Evolutionary conservation across 2,329 filamentous ascomycete species (phyloP).

Genomic region (Fusarium avenaceum): DNA sequence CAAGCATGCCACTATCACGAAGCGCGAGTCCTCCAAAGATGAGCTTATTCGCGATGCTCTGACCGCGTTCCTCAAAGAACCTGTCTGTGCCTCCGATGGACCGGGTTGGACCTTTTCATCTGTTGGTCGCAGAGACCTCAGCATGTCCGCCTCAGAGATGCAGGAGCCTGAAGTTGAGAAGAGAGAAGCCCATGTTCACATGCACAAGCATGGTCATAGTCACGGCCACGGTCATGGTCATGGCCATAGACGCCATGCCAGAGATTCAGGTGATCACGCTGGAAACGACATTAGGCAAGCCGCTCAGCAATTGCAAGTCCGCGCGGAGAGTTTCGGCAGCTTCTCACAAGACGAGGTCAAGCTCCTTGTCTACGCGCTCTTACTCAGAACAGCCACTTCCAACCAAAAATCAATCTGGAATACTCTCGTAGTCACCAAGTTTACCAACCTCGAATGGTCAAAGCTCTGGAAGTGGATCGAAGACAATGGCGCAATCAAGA

Average conservation of each 20-base stretch:
- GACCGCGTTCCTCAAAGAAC: slow-evolving; percentile 11
- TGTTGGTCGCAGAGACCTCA: slow-evolving; percentile 7
- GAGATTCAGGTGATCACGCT: not conserved
- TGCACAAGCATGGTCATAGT: not conserved
- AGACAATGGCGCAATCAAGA: slow-evolving; percentile 3
- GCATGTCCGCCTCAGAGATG: slow-evolving; percentile 4
- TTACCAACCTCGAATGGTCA: slow-evolving; percentile 11
- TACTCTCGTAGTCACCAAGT: slow-evolving; percentile 12
- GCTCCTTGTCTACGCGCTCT: slow-evolving; percentile 1
- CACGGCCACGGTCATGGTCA: not conserved
- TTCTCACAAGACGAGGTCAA: slow-evolving; percentile 20
- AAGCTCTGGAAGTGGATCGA: slow-evolving; percentile 15
- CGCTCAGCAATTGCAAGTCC: not conserved
- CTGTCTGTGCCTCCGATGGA: slow-evolving; percentile 14
- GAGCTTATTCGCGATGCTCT: slow-evolving; percentile 12
- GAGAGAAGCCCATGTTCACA: slow-evolving; percentile 1
- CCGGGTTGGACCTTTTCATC: slow-evolving; percentile 15
- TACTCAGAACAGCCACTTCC: slow-evolving; percentile 3
- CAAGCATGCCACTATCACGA: slow-evolving; percentile 15
- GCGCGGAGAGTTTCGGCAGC: slow-evolving; percentile 9
- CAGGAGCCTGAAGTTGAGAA: not conserved
- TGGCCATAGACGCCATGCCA: not conserved
- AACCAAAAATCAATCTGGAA: slow-evolving; percentile 16
- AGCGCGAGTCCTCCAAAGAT: slow-evolving; percentile 20
- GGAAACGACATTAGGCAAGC: not conserved